Evolutionary conservation across 371 early-diverging fungal species (phyloP).

Genomic region (Haplosporangium sp.): DNA sequence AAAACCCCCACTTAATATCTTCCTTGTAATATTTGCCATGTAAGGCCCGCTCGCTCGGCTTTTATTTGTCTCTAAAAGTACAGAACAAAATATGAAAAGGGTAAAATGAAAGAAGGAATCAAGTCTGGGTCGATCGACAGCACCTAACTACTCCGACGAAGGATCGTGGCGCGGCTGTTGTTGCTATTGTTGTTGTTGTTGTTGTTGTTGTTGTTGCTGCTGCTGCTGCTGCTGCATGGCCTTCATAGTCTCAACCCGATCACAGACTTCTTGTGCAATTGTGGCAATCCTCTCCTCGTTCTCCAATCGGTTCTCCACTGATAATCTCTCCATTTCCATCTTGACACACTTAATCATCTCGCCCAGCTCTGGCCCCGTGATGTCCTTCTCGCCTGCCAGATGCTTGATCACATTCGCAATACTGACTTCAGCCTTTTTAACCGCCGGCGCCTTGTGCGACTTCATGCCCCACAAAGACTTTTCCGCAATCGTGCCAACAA

Average conservation of each 20-base stretch:
- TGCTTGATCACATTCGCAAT: conserved; percentile 30
- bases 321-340: conserved; percentile 40
- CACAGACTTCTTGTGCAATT: conserved; percentile 44
- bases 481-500: conserved; percentile 43
- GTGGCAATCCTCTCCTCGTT: conserved; percentile 32
- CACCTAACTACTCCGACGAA: too few relatives aligned
- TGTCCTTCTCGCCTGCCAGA: conserved; percentile 12
- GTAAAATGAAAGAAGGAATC: too few relatives aligned
- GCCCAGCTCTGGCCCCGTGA: conserved; percentile 18
- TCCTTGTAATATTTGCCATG: too few relatives aligned
- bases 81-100: too few relatives aligned
- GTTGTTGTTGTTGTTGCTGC: not conserved
- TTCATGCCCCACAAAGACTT: conserved; percentile 39
- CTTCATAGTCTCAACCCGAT: conserved; percentile 18
- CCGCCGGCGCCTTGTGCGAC: not conserved
- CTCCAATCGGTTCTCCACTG: conserved; percentile 25
- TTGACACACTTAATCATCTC: conserved; percentile 22
- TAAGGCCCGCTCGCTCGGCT: too few relatives aligned
- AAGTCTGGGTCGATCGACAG: too few relatives aligned
- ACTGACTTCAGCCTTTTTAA: conserved; percentile 28
- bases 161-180: too few relatives aligned
- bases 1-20: too few relatives aligned
- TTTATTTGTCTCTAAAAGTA: conserved; percentile 2
- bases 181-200: not conserved
- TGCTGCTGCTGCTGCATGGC: not conserved